These are phyloP conservation scores for Arxiozyma slooffiae DNA, from an alignment of 1,139 yeast species.

Conservation along the genomic window DNA sequence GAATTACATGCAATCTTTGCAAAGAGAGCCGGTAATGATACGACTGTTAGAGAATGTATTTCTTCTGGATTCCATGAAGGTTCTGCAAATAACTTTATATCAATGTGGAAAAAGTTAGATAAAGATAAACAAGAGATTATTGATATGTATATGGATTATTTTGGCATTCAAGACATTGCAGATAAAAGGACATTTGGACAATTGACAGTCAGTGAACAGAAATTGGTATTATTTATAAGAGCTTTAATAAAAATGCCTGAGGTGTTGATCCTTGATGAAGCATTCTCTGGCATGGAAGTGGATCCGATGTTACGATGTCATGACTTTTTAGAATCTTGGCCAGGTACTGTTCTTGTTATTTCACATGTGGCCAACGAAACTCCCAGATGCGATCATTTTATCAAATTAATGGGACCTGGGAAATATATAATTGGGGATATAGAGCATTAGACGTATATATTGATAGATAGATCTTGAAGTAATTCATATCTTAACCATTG, in stretches of 20 bases:
- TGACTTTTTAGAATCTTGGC: conserved; percentile 47
- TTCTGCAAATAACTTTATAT: conserved; percentile 37
- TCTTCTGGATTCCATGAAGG: conserved; percentile 72
- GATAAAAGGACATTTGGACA: conserved; percentile 39
- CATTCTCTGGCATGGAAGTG: conserved; percentile 83
- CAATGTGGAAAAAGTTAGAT: conserved; percentile 33
- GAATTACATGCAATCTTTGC: conserved; percentile 85
- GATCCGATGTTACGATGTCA: conserved; percentile 58
- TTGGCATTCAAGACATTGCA: conserved; percentile 26
- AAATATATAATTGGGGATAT: conserved; percentile 23
- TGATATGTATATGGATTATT: conserved; percentile 31
- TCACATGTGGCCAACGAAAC: conserved; percentile 65
- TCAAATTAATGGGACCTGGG: conserved; percentile 35
- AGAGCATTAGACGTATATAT: neutral
- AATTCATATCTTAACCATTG: too few species aligned
- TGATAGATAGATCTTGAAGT: too few species aligned
- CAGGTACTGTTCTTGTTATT: conserved; percentile 63
- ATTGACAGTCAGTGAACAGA: conserved; percentile 65
- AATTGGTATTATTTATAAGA: conserved; percentile 63
- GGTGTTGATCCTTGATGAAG: conserved; percentile 78
- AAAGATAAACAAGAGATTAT: conserved; percentile 33
- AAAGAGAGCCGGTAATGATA: conserved; percentile 26
- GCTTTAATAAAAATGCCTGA: conserved; percentile 70
- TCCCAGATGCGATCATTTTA: conserved; percentile 45
- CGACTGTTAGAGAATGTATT: conserved; percentile 49